Evolutionary conservation across 2,329 filamentous ascomycete genomes (phyloP).

Genomic region (Hysterium pulicare): DNA sequence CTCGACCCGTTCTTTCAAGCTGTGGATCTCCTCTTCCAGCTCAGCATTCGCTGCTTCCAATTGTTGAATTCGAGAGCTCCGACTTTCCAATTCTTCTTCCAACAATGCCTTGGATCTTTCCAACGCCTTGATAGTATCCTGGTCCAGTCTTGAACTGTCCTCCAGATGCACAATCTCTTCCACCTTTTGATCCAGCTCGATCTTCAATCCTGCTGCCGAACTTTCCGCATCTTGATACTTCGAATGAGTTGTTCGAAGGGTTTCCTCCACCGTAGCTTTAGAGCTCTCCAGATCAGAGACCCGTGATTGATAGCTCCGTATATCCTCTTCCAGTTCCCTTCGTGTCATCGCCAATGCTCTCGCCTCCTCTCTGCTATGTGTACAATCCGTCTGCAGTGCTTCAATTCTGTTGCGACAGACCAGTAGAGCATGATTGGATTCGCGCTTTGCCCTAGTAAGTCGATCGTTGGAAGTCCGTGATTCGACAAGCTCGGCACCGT

Average conservation of each 20-base stretch:
- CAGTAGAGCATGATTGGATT: constrained; percentile 35
- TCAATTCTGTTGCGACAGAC: constrained; percentile 33
- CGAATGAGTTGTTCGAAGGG: constrained; percentile 18
- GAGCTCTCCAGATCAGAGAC: constrained; percentile 28
- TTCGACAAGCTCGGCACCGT: constrained; percentile 15
- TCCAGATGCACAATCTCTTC: constrained; percentile 27
- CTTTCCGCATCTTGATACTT: constrained; percentile 17
- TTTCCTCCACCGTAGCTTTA: constrained; percentile 18
- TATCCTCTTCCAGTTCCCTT: constrained; percentile 22
- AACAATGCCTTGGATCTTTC: constrained; percentile 22
- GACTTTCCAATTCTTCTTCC: constrained; percentile 16
- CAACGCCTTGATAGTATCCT: constrained; percentile 19
- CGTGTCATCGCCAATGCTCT: constrained; percentile 16
- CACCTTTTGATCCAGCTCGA: constrained; percentile 22
- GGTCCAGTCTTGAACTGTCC: constrained; percentile 10
- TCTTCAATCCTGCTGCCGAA: constrained; percentile 19
- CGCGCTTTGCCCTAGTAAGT: constrained; percentile 34
- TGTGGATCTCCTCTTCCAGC: constrained; percentile 19
- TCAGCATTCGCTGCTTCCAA: constrained; percentile 18
- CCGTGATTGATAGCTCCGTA: constrained; percentile 25
- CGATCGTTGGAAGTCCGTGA: constrained; percentile 32
- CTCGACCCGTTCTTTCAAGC: constrained; percentile 18
- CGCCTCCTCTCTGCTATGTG: constrained; percentile 22
- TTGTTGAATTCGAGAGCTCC: constrained; percentile 16
- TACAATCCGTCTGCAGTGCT: constrained; percentile 29